Percentiles rank a stretch among this genome's conserved stretches.
Conservation (phyloP, 2,329 filamentous ascomycete genomes). For the Colletotrichum theobromicola region DNA sequence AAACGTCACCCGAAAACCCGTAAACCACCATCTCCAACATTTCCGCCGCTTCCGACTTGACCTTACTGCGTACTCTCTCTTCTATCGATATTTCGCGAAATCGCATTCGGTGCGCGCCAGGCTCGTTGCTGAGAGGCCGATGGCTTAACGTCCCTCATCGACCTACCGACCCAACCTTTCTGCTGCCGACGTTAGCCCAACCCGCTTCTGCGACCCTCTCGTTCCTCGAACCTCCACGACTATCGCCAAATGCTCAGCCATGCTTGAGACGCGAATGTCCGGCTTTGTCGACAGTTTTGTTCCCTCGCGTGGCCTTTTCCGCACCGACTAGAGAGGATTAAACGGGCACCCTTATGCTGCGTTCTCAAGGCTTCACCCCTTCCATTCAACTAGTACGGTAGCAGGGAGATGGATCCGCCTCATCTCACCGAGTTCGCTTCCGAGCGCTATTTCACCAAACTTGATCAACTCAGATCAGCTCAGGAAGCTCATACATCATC, state of each 20-base stretch:
- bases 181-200: neutral
- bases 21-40: neutral
- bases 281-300: constrained; percentile 26
- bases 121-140: neutral
- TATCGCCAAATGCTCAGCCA: constrained; percentile 33
- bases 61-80: neutral
- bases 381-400: constrained; percentile 18
- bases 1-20: constrained; percentile 31
- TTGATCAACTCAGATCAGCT: constrained; percentile 52
- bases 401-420: constrained; percentile 61
- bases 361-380: constrained; percentile 3
- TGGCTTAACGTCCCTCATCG: neutral
- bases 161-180: neutral
- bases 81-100: neutral
- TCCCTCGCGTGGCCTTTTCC: neutral
- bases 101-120: neutral
- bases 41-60: neutral
- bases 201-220: neutral
- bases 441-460: constrained; percentile 67
- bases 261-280: constrained; percentile 33
- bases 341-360: constrained; percentile 10
- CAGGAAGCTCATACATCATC: neutral
- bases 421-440: constrained; percentile 72
- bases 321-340: constrained; percentile 1
- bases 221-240: neutral